phyloP scores from a whole-genome alignment of 345 rosid species.

The Salix dunnii region DNA sequence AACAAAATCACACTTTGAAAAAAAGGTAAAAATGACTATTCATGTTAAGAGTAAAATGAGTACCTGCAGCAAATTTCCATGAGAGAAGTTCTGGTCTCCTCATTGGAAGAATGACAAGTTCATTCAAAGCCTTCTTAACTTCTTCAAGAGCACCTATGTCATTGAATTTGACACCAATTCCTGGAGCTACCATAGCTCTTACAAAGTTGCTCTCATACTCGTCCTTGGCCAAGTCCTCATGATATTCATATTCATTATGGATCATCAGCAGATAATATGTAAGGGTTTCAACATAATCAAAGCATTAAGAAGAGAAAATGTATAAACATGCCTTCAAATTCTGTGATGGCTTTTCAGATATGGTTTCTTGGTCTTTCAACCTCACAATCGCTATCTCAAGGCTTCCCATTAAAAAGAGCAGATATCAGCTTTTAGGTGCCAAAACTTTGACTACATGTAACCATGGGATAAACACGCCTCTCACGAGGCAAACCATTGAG shows the following conservation, averaged over 20 bases:
- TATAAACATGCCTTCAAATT: constrained; percentile 64
- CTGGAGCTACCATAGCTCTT: constrained; percentile 89
- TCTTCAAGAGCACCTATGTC: constrained; percentile 97
- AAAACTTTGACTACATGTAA: background rate
- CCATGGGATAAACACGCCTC: constrained; percentile 45
- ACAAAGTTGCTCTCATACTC: constrained; percentile 87
- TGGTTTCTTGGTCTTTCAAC: constrained; percentile 74
- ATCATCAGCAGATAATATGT: constrained; percentile 7
- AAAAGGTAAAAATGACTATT: background rate
- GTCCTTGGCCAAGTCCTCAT: constrained; percentile 82
- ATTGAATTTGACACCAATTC: constrained; percentile 85
- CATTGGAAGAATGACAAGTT: constrained; percentile 99
- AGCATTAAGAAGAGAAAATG: constrained; percentile 5
- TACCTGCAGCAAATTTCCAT: constrained; percentile 91
- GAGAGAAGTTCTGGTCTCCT: constrained; percentile 89
- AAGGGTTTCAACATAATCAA: constrained; percentile 9
- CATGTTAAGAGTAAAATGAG: constrained; percentile 10
- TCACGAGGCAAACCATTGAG: constrained; percentile 81
- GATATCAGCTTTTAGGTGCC: constrained; percentile 19
- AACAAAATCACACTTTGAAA: constrained; percentile 10
- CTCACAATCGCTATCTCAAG: constrained; percentile 78
- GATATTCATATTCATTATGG: constrained; percentile 21
- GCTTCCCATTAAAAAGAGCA: constrained; percentile 48
- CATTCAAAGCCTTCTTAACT: constrained; percentile 86
- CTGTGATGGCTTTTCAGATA: constrained; percentile 60